A percentile compares a stretch with the other conserved stretches of the same genome.
Evolutionary conservation across 1,139 yeast species (phyloP).

Genomic region (Casaregolazyma suthepensis): DNA sequence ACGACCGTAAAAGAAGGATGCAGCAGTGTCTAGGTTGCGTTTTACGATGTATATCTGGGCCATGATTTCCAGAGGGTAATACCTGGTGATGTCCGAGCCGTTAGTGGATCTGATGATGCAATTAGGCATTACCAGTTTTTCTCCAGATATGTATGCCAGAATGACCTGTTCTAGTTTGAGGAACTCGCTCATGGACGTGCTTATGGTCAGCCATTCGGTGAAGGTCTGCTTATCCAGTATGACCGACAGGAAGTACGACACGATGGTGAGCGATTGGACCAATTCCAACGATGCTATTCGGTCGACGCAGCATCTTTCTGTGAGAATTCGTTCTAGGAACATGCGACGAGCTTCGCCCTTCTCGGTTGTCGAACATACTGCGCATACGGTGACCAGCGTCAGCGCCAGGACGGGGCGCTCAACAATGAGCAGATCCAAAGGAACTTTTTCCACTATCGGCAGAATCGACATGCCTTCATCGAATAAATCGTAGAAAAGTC

Average conservation of each 20-base stretch:
- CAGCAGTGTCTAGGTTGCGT: neutral
- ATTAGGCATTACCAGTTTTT: neutral
- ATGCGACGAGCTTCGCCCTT: slow-evolving; percentile 39
- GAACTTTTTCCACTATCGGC: neutral
- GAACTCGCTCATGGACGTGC: neutral
- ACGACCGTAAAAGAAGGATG: neutral
- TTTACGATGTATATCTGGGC: neutral
- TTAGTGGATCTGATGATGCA: neutral
- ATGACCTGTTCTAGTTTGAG: slow-evolving; percentile 1
- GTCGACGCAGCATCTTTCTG: slow-evolving; percentile 26
- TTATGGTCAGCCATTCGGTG: neutral
- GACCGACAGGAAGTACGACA: neutral
- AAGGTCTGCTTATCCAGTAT: neutral
- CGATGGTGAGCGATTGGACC: neutral
- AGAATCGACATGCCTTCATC: slow-evolving; percentile 3
- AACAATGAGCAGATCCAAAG: slow-evolving; percentile 38
- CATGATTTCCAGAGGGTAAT: neutral
- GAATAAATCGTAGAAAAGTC: slow-evolving; percentile 7
- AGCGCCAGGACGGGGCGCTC: slow-evolving; percentile 42
- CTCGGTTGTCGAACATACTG: slow-evolving; percentile 37
- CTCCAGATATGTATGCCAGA: neutral
- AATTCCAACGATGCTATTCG: neutral
- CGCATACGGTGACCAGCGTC: slow-evolving; percentile 47
- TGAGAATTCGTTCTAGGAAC: slow-evolving; percentile 43
- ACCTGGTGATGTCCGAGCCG: neutral